These are phyloP conservation scores for Pythium oligandrum DNA, from an alignment of 352 stramenopile genomes.

Conservation along the genomic window DNA sequence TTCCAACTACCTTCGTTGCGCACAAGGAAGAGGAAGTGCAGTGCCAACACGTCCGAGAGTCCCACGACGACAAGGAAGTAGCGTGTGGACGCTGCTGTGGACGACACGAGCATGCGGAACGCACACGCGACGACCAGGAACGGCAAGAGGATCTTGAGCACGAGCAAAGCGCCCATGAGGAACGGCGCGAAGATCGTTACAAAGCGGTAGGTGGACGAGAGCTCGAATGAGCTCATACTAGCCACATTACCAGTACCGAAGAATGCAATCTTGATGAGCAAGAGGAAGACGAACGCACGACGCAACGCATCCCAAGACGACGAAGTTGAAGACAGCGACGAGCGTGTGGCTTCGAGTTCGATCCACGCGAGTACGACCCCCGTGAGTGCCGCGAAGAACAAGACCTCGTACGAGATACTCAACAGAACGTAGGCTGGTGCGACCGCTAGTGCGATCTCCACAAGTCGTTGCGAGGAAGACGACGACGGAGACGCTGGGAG, in stretches of 20 bases:
- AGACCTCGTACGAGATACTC: slow-evolving; percentile 84
- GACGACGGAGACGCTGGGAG: background rate
- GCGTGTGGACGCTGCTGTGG: slow-evolving; percentile 18
- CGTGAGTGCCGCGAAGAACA: slow-evolving; percentile 67
- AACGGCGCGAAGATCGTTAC: slow-evolving; percentile 81
- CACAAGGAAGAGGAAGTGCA: slow-evolving; percentile 83
- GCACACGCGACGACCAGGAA: slow-evolving; percentile 70
- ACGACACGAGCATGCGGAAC: slow-evolving; percentile 46
- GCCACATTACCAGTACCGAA: slow-evolving; percentile 84
- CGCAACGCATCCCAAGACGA: slow-evolving; percentile 35
- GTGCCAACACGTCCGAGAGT: slow-evolving; percentile 73
- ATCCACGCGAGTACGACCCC: slow-evolving; percentile 61
- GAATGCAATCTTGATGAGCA: slow-evolving; percentile 81
- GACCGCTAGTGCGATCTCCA: slow-evolving; percentile 55
- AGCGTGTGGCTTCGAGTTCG: slow-evolving; percentile 32
- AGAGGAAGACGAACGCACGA: slow-evolving; percentile 72
- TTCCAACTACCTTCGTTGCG: slow-evolving; percentile 86
- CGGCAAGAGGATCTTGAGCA: slow-evolving; percentile 77
- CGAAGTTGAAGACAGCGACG: background rate
- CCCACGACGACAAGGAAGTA: slow-evolving; percentile 75
- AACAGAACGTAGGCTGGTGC: slow-evolving; percentile 60
- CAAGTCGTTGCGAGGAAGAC: slow-evolving; percentile 20
- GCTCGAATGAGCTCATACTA: slow-evolving; percentile 85
- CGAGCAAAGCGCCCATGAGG: slow-evolving; percentile 72
- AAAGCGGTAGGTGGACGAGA: slow-evolving; percentile 83